Evolutionary conservation across 148 eudicot species (phyloP).

Genomic region (Selenicereus undatus): DNA sequence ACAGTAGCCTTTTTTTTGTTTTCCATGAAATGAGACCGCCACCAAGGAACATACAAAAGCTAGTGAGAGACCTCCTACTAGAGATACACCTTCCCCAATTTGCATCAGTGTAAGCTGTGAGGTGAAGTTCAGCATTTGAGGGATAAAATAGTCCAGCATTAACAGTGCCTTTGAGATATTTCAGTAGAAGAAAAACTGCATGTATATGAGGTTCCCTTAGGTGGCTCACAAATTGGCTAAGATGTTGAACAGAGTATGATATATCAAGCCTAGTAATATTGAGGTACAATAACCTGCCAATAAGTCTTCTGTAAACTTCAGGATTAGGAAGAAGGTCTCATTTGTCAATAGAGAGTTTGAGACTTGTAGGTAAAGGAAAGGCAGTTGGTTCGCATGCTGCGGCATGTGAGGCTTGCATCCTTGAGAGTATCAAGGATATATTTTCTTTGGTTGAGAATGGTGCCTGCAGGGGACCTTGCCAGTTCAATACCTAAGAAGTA

Average conservation of each 20-base stretch:
- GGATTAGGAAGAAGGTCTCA: neutral
- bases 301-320: neutral
- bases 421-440: too few species aligned
- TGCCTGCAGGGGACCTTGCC: too few species aligned
- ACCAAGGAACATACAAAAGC: neutral
- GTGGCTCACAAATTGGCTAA: too few species aligned
- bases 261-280: neutral
- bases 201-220: neutral
- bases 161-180: neutral
- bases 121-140: neutral
- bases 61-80: neutral
- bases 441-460: too few species aligned
- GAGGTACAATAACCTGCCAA: too few species aligned
- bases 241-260: neutral
- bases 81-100: neutral
- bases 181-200: neutral
- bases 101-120: neutral
- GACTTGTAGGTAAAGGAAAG: neutral
- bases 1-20: too few species aligned
- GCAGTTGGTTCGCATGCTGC: too few species aligned
- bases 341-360: too few species aligned
- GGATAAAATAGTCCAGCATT: neutral
- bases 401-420: neutral
- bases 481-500: too few species aligned
- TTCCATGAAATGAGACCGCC: too few species aligned